Evolutionary conservation across 371 early-diverging fungal genomes (phyloP), one percentile per base, ranked within the genome.

Genomic region (Mucor velutinosus): DNA sequence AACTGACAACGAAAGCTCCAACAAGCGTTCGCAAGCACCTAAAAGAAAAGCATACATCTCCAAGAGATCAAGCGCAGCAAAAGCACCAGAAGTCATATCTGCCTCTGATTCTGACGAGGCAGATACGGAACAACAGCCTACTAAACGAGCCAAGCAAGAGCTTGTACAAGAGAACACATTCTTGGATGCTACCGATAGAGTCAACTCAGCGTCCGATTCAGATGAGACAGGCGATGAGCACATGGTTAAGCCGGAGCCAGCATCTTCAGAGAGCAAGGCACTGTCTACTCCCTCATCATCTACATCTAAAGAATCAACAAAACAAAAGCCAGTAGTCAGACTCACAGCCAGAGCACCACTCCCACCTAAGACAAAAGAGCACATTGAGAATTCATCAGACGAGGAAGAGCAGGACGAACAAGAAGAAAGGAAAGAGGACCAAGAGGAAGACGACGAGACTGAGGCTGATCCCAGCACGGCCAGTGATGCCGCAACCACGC

Each of bases 61-160:
- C 53, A n/a, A 29, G 2, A 66, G 17, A 11, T 25, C 55, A 2
- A 1, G 55, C 29, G 21, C 55, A 55, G 29, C 12, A 55, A 55
- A 21, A 55, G 29, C 4, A 23, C 2, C 53, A 37, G 25, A 21
- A 21, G 55, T n/a, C 19, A 0, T 4, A 11, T 47, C 65, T 11
- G 60, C 23, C 25, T 65, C 70, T 23, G 49, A 60, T 57, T 68
- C 65, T 1, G 70, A 65, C 30, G 62, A 60, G 4, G 55, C 70
- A 3, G 65, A 65, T 30, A 12, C 25, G 2, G 62, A 65, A 58
- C 39, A 41, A 17, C 21, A 41, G 4, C 55, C 55, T 29, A 3
- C 47, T 21, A 47, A 25, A 11, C 29, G 3, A 29, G 29, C 55
- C 12, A 55, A 55, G 14, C 2, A 29, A 7, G n/a, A 55, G 3